Conservation (phyloP, 2,329 filamentous ascomycete species). For the Nothopassalora personata region DNA sequence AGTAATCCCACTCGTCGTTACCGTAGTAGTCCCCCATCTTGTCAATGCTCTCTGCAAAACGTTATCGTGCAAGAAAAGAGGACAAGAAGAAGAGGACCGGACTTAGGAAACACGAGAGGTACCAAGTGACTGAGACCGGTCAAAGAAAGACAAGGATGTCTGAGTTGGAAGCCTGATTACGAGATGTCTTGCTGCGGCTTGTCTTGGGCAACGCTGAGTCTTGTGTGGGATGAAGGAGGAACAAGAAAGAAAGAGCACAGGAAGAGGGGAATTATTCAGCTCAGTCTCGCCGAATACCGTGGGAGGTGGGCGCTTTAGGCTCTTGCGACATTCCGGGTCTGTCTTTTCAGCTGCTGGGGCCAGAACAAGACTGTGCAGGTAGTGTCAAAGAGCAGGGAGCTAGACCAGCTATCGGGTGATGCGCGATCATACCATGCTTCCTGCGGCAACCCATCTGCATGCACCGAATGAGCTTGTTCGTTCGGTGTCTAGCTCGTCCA, state of each 20-base stretch:
- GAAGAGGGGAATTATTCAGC: slow-evolving; percentile 1
- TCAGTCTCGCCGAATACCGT: not conserved
- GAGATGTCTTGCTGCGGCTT: not conserved
- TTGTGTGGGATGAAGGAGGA: slow-evolving; percentile 1
- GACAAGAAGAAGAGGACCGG: not conserved
- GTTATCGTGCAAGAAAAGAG: not conserved
- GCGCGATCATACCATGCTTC: slow-evolving; percentile 1
- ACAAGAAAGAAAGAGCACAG: not conserved
- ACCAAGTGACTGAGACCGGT: not conserved
- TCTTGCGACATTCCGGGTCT: not conserved
- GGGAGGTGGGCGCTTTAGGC: not conserved
- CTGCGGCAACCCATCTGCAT: slow-evolving; percentile 1
- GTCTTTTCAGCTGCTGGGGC: not conserved
- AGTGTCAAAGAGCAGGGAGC: not conserved
- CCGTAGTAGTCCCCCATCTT: slow-evolving; percentile 20
- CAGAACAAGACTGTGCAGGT: not conserved
- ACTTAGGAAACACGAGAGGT: not conserved
- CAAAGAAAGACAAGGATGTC: not conserved
- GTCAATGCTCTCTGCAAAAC: not conserved
- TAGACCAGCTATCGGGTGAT: slow-evolving; percentile 1
- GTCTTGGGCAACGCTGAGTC: not conserved
- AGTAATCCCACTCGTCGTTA: slow-evolving; percentile 22
- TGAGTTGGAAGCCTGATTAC: not conserved
- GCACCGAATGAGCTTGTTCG: slow-evolving; percentile 1
- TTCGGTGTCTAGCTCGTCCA: not conserved